Base-by-base conservation (phyloP, 2,329 filamentous ascomycete genomes). In the Colletotrichum ledebouriae region DNA sequence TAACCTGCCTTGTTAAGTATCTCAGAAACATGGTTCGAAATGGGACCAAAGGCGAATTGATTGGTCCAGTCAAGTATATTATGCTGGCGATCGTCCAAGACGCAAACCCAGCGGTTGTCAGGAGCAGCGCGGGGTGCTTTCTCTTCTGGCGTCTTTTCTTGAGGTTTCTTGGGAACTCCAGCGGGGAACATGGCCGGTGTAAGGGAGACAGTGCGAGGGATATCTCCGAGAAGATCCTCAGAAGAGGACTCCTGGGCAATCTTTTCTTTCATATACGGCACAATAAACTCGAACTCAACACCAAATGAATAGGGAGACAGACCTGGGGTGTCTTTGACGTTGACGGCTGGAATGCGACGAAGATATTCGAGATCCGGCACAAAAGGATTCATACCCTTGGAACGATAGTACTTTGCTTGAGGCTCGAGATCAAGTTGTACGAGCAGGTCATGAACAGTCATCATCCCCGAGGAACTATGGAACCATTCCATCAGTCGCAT, bases 251-350 rank as follows among this genome's bases (percentile, higher is more conserved):
- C 2, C 29, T 29, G 7, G 29, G 29, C 7, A 29, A 29, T 9
- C 29, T 29, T 29, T 29, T 29, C 17, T 13, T 50, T 41, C 3
- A 10, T 13, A 20, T 63, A 67, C 2, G 67, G 59, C 3, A 63
- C 11, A 17, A 70, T 25, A 17, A 67, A 67, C 17, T 70, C 67
- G 11, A 67, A 17, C n/a, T 70, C 67, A 22, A 67, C 12, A 25
- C 67, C 67, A n/a, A 67, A 70, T 9, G 67, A 63, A 33, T 63
- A 67, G 0, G 59, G 67, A 6, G 59, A 37, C 2, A 63, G 15
- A 17, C 37, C 25, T 13, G 37, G 20, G 2, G 46, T 52, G 17
- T 60, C 41, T 2, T 25, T 41, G 17, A 70, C 41, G 12, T 70
- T 42, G n/a, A 70, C 42, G 33, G 56, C 39, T 4, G 37, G 50